phyloP scores from a whole-genome alignment of 2,329 filamentous ascomycete genomes.

The Lasiodiplodia theobromae region DNA sequence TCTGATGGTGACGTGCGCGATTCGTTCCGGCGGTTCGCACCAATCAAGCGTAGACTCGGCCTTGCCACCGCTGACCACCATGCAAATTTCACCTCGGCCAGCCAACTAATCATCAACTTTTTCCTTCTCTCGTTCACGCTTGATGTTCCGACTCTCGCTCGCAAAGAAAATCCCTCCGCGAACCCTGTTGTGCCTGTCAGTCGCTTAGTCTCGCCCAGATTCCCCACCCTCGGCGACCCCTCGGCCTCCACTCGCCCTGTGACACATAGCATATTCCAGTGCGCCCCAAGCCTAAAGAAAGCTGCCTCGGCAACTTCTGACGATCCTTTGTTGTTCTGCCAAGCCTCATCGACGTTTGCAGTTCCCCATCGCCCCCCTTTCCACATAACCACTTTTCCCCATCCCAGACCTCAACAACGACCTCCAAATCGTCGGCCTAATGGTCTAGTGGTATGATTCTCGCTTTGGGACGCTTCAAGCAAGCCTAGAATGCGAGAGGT shows the following conservation, averaged over 20 bases:
- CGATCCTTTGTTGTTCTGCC: too few species aligned
- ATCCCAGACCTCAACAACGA: not conserved
- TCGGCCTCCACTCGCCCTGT: not conserved
- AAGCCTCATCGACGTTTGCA: too few species aligned
- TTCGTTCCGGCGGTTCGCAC: constrained; percentile 1
- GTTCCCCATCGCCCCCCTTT: too few species aligned
- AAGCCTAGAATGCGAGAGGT: constrained; percentile 21
- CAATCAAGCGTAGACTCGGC: constrained; percentile 3
- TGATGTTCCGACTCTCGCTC: not conserved
- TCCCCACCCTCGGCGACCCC: not conserved
- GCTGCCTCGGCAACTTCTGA: too few species aligned
- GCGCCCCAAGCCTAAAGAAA: too few species aligned
- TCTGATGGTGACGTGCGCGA: not conserved
- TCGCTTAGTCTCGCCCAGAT: too few species aligned
- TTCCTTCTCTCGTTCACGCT: not conserved
- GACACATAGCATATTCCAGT: too few species aligned
- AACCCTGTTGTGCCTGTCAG: too few species aligned
- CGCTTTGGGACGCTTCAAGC: constrained; percentile 21
- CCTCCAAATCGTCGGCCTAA: constrained; percentile 13
- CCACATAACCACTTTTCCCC: not conserved
- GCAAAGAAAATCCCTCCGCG: not conserved
- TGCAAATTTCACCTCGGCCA: not conserved
- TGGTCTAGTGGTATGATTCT: constrained; percentile 34
- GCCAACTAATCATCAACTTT: not conserved
- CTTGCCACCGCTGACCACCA: not conserved